Evolutionary conservation across 78 protist species (phyloP), one percentile per base, ranked within the genome.

Genomic region (Cavenderia fasciculata): DNA sequence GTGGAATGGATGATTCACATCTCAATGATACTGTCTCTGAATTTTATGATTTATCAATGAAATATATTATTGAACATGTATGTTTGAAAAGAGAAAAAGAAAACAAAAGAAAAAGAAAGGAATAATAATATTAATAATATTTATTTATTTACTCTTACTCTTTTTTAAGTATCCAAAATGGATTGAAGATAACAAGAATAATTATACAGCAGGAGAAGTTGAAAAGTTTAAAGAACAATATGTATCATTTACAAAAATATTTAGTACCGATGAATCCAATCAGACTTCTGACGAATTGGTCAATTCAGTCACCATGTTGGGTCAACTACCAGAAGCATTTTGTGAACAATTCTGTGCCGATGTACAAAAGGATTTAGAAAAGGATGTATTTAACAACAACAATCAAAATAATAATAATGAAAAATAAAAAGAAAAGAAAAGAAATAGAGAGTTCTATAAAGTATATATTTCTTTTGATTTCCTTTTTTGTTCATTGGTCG

Each of bases 151-250:
- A 21, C 12, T n/a, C 25, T 41, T 4, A 38, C 4, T 25, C n/a
- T n/a, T n/a, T 43, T 41, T 25, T 43, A 12, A 77, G 88, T 79
- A 66, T 47, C 88, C 88, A 51, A 27, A 36, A 41, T 79, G 88
- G 88, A 79, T 79, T 66, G 88, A 79, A 46, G 71, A 41, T 12
- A 79, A 79, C 54, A 63, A 54, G 34, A 47, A 52, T 66, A 66
- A 66, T 21, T 79, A 79, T 52, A 25, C 73, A 19, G 43, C 88
- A 47, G 77, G 66, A 41, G 88, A 79, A n/a, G 40, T 66, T 8
- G 43, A 40, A 54, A 79, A 59, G 25, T 79, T 63, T 54, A 66
- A 23, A 51, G 59, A 79, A 40, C 88, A 79, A 66, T 51, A 54
- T 27, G 75, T 63, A 25, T 21, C 63, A 36, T 77, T 77, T 25